Base-by-base conservation (phyloP, 306 rosid species). In the Albizia julibrissin region DNA sequence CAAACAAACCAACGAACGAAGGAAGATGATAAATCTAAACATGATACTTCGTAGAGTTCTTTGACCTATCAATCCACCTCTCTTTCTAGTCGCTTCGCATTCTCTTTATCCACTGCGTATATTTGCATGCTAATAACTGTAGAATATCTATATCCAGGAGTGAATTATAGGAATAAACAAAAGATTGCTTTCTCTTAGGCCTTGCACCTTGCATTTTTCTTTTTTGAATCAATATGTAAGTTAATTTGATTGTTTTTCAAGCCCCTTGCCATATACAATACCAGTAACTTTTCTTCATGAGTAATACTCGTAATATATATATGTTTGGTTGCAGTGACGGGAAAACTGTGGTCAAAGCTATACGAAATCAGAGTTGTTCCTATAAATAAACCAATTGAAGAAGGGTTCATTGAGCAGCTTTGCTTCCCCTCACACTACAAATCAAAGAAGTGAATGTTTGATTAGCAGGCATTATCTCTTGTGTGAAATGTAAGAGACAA, bases 291-390 rank as follows among this genome's bases (percentile, higher is more conserved):
- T 19, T 69, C 31, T 21, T 69, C 58, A 59, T 47, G 72, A 82
- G n/a, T 29, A 4, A 3, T 47, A n/a, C n/a, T n/a, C n/a, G n/a
- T n/a, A 14, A 10, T 44, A 44, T 46, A 8, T 54, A 8, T 10
- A 4, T 34, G 39, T 80, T 27, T 27, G 52, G 27, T 82, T 83
- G 81, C 92, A 94, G 98, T 94, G 80, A 94, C 97, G 0, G 98
- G 98, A 83, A 94, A 94, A 84, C 80, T 88, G 26, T 94, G 98
- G 98, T 97, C 97, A 31, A 89, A 88, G 89, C 85, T 94, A 31
- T 93, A 79, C 77, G 97, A 94, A 87, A 85, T 92, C 81, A 89
- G 87, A 84, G 59, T 90, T 80, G 69, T 62, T 69, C 91, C 89
- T 6, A 66, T 83, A 22, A 73, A 86, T 47, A 49, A 86, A 81